Percentiles rank a stretch among this genome's conserved stretches.
phyloP scores from a whole-genome alignment of 306 rosid species.

The Trichosanthes truncata region DNA sequence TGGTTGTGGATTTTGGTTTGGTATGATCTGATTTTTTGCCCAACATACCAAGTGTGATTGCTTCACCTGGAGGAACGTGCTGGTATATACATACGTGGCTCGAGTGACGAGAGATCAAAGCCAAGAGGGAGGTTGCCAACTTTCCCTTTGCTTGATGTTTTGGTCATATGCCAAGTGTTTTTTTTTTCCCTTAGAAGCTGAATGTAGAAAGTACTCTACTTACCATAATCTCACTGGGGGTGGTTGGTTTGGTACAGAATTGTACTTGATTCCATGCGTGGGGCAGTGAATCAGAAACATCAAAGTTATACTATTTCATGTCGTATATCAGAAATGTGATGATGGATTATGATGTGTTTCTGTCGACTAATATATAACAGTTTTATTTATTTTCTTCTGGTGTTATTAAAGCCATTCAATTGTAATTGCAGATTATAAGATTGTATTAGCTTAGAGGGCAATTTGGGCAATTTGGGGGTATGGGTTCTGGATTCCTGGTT shows the following conservation, averaged over 20 bases:
- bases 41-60: constrained; percentile 30
- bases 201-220: constrained; percentile 5
- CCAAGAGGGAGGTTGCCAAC: constrained; percentile 21
- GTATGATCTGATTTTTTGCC: constrained; percentile 40
- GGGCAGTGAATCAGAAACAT: constrained; percentile 16
- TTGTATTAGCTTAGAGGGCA: neutral
- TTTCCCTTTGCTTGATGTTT: constrained; percentile 29
- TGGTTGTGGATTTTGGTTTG: constrained; percentile 17
- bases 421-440: neutral
- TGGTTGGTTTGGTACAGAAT: constrained; percentile 3
- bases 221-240: constrained; percentile 8
- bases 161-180: constrained; percentile 17
- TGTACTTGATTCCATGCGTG: constrained; percentile 11
- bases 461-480: no score
- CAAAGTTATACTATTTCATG: constrained; percentile 1
- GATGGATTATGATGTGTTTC: neutral
- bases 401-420: neutral
- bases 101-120: constrained; percentile 30
- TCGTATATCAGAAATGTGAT: constrained; percentile 4
- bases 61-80: constrained; percentile 36
- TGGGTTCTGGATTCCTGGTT: no score
- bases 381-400: neutral
- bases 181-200: neutral
- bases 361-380: neutral
- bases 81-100: constrained; percentile 16